These are phyloP conservation scores for Takashimella tepidaria DNA, from an alignment of 1,284 basidiomycete species.

Conservation along the genomic window DNA sequence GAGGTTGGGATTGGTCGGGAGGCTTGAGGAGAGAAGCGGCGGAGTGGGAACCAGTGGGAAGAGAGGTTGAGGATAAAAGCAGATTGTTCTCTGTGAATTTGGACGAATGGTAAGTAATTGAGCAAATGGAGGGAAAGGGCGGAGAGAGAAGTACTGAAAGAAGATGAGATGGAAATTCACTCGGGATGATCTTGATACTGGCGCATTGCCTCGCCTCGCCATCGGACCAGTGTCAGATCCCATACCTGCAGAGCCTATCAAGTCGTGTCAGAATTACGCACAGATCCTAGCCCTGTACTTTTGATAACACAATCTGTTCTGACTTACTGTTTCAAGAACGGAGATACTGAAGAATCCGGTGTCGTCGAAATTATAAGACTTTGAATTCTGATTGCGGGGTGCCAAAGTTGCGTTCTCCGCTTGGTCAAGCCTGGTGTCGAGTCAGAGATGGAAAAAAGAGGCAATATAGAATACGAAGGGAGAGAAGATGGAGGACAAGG, in stretches of 20 bases:
- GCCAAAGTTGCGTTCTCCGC: conserved; percentile 45
- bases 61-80: conserved; percentile 84
- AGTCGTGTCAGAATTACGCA: neutral
- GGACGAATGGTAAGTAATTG: conserved; percentile 5
- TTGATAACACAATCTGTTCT: neutral
- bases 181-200: conserved; percentile 70
- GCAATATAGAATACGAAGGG: too few species aligned
- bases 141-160: neutral
- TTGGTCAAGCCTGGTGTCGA: conserved; percentile 47
- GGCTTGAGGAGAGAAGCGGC: conserved; percentile 56
- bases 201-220: conserved; percentile 78
- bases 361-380: conserved; percentile 82
- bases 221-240: conserved; percentile 72
- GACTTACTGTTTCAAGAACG: conserved; percentile 28
- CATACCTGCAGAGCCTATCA: conserved; percentile 70
- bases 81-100: conserved; percentile 60
- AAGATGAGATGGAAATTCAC: conserved; percentile 50
- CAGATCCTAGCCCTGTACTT: neutral
- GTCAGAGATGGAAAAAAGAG: too few species aligned
- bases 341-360: conserved; percentile 78
- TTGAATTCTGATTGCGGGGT: conserved; percentile 34
- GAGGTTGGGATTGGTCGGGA: conserved; percentile 19
- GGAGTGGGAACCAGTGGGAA: conserved; percentile 83
- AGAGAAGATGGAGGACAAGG: too few species aligned
- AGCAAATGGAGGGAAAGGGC: neutral